Evolutionary conservation across 768 basidiomycete species (phyloP), one percentile per base, ranked within the genome.

Genomic region (Amanita thiersii): DNA sequence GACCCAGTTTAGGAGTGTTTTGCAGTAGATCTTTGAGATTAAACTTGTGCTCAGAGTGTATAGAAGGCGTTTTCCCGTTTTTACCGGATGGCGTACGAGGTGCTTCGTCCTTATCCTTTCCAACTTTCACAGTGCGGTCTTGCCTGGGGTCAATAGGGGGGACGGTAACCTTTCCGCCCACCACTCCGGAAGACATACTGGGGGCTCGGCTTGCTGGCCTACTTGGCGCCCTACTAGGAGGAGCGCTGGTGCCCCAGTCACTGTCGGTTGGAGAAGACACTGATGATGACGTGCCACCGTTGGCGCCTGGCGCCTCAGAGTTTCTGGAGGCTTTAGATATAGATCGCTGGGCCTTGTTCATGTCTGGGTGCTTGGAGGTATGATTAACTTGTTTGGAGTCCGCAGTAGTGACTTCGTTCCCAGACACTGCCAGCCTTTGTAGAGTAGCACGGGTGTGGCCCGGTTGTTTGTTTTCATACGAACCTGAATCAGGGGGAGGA

Each of bases 1-100:
- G 66, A 21, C 66, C 64, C 20, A 94, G 69, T 64, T 89, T 94
- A 18, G 89, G 86, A 0, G 77, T 80, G 34, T 65, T 68, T 17
- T 68, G 68, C 45, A 93, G 72, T 19, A 96, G 73, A 56, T 92
- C 73, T 43, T 86, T 92, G 52, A 96, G 74, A 30, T 72, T 85
- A 64, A 92, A 92, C 61, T 79, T 86, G 56, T 85, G 81, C 42
- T 80, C 77, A 11, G 74, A 65, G 59, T 72, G 60, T 49, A 80
- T 44, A 55, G 73, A 60, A 43, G 65, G 44, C 40, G 69, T 54
- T 49, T 65, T 72, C 45, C 56, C 44, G 32, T 45, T 45, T 29
- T 39, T 55, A 54, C 51, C 51, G 61, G 57, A 46, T 9, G 54
- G 44, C n/a, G 41, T 54, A 41, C 50, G 48, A 43, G 46, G 60